These are phyloP conservation scores for Bruguiera gymnorhiza DNA, from an alignment of 345 rosid species.

Conservation along the genomic window DNA sequence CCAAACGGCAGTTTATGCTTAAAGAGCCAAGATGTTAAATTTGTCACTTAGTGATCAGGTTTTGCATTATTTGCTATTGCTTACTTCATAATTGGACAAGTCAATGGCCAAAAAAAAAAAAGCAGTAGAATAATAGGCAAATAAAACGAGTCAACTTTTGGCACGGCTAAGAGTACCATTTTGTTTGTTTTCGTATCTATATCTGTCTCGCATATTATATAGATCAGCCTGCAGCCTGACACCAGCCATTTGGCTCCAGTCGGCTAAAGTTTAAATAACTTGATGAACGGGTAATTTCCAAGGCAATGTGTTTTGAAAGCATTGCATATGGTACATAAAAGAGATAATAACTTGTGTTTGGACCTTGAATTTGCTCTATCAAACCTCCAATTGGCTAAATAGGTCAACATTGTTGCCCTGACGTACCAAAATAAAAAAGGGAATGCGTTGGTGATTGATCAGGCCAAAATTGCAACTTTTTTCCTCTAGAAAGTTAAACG, in stretches of 20 bases:
- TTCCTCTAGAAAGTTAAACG: too few species aligned
- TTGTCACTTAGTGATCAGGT: neutral
- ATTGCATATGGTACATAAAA: neutral
- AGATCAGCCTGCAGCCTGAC: constrained; percentile 17
- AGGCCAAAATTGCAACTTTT: too few species aligned
- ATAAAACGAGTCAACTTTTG: neutral
- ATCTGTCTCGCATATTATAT: neutral
- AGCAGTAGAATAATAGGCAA: neutral
- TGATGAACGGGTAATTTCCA: neutral
- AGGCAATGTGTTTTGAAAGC: neutral
- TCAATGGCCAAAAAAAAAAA: neutral
- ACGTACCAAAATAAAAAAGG: too few species aligned
- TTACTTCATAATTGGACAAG: neutral
- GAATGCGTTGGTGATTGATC: too few species aligned
- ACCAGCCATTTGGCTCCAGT: constrained; percentile 5
- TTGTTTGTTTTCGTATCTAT: too few species aligned
- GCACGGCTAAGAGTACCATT: too few species aligned
- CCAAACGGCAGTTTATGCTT: neutral
- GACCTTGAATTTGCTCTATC: neutral
- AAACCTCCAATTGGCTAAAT: neutral
- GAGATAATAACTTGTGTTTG: neutral
- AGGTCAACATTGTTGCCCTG: too few species aligned
- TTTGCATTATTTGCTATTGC: too few species aligned
- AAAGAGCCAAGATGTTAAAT: neutral
- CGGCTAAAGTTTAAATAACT: neutral